Evolutionary conservation across 1,284 basidiomycete genomes (phyloP).

Genomic region (Exobasidium cylindrosporum): DNA sequence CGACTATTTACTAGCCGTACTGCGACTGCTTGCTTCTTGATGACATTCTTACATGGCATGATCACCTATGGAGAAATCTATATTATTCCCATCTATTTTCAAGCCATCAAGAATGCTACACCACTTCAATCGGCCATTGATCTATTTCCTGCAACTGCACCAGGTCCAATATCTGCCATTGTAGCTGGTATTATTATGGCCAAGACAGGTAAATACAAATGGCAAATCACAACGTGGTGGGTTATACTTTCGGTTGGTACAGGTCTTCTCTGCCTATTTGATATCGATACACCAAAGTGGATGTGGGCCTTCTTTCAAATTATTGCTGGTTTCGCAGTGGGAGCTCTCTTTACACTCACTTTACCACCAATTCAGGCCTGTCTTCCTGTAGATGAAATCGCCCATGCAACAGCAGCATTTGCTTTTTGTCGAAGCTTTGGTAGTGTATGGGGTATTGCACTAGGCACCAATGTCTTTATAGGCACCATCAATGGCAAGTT

Average conservation of each 20-base stretch:
- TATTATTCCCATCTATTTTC: slow-evolving; percentile 58
- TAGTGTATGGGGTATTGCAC: slow-evolving; percentile 38
- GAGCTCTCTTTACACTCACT: slow-evolving; percentile 33
- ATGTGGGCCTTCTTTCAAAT: slow-evolving; percentile 55
- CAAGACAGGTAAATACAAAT: slow-evolving; percentile 46
- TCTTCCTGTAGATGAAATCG: slow-evolving; percentile 31
- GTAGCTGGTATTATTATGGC: slow-evolving; percentile 43
- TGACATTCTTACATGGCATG: slow-evolving; percentile 53
- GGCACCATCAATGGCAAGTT: slow-evolving; percentile 24
- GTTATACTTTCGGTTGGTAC: slow-evolving; percentile 34
- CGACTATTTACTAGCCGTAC: slow-evolving; percentile 50
- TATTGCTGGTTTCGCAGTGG: slow-evolving; percentile 31
- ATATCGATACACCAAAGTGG: slow-evolving; percentile 49
- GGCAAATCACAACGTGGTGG: slow-evolving; percentile 55
- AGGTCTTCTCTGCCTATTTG: slow-evolving; percentile 25
- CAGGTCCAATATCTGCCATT: slow-evolving; percentile 27
- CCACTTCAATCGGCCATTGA: slow-evolving; percentile 59
- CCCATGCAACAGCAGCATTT: slow-evolving; percentile 33
- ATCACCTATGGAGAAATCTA: slow-evolving; percentile 46
- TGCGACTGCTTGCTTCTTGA: slow-evolving; percentile 44
- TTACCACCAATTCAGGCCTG: slow-evolving; percentile 39
- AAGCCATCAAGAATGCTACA: slow-evolving; percentile 59
- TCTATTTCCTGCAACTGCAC: slow-evolving; percentile 53
- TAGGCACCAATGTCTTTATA: slow-evolving; percentile 31
- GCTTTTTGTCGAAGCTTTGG: slow-evolving; percentile 39